Conservation (phyloP, 2,329 filamentous ascomycete species). For the Fusarium camptoceras region DNA sequence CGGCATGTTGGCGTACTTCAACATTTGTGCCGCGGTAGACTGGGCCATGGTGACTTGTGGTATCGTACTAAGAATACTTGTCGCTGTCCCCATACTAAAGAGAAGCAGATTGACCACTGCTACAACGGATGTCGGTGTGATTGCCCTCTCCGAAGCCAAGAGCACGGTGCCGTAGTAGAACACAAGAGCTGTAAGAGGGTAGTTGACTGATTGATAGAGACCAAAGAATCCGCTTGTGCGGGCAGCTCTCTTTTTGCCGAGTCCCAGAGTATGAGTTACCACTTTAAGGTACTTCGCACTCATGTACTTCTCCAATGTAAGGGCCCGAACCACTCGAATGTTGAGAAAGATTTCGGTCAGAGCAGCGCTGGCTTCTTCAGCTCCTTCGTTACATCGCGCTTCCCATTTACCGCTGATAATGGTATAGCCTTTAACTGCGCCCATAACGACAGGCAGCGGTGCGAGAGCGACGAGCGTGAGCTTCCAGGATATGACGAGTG, state of each 20-base stretch:
- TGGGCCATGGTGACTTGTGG: slow-evolving; percentile 83
- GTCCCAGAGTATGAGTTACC: slow-evolving; percentile 62
- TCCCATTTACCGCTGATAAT: slow-evolving; percentile 79
- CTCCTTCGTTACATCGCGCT: slow-evolving; percentile 70
- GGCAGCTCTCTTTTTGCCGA: slow-evolving; percentile 74
- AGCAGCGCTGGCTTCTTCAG: slow-evolving; percentile 65
- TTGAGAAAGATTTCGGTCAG: slow-evolving; percentile 82
- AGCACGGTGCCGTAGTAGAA: slow-evolving; percentile 85
- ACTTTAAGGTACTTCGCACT: slow-evolving; percentile 68
- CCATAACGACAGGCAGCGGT: slow-evolving; percentile 74
- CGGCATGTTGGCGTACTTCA: slow-evolving; percentile 75
- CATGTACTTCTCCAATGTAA: slow-evolving; percentile 81
- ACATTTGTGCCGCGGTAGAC: slow-evolving; percentile 77
- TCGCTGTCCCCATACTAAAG: slow-evolving; percentile 82
- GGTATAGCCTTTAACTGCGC: slow-evolving; percentile 73
- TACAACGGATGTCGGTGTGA: slow-evolving; percentile 70
- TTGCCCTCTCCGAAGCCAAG: slow-evolving; percentile 60
- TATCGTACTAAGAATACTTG: slow-evolving; percentile 76
- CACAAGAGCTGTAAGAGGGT: slow-evolving; percentile 80
- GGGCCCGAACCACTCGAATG: slow-evolving; percentile 79
- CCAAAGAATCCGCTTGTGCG: slow-evolving; percentile 81
- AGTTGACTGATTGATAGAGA: slow-evolving; percentile 77
- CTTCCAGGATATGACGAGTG: slow-evolving; percentile 80
- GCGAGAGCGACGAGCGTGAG: slow-evolving; percentile 81
- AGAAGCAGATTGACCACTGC: slow-evolving; percentile 84